Base-by-base conservation (phyloP, 495 filamentous ascomycete genomes). In the Cryomyces minteri region DNA sequence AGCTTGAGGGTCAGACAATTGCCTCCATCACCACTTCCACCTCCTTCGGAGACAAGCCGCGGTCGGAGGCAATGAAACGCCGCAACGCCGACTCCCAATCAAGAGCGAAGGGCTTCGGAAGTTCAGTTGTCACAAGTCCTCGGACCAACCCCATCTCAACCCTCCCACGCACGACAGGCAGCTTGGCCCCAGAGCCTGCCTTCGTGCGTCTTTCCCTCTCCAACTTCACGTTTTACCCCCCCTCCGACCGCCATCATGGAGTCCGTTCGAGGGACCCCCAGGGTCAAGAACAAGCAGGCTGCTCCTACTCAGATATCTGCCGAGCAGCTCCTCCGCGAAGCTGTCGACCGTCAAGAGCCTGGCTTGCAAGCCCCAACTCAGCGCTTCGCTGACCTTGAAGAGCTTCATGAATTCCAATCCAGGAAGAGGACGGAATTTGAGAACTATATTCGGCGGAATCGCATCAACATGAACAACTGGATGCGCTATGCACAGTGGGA, bases 401-500 rank as follows among this genome's bases (percentile, higher is more conserved):
- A 98, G 69, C 73, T 98, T 37, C 88, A 96, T 67, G 90, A 96
- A 62, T 94, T 83, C 65, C 90, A 96, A 56, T 88, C 86, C 43
- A 76, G 90, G 44, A 95, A 95, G 65, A 69, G 90, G 52, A 92
- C 86, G 62, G 90, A 95, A 56, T 98, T 93, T 55, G 90, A 98
- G 61, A 83, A 94, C 70, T 96, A 94, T 82, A 84, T 95, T 42
- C 80, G 84, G 47, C 83, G 92, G 43, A 95, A 96, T 57, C 66
- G 88, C 53, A 71, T 96, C 55, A 94, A 94, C 51, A 87, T 95
- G 72, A 90, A 90, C 63, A 96, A 98, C 60, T 98, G 90, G 90
- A 86, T 93, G 77, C 80, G 85, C 51, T 98, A 98, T 69, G 90
- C 90, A 34, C 77, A 82, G 48, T 98, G 86, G 86, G 90, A 98